Percentiles rank a stretch among this genome's conserved stretches.
phyloP scores from a whole-genome alignment of 768 basidiomycete genomes.

The Rubroboletus satanas region DNA sequence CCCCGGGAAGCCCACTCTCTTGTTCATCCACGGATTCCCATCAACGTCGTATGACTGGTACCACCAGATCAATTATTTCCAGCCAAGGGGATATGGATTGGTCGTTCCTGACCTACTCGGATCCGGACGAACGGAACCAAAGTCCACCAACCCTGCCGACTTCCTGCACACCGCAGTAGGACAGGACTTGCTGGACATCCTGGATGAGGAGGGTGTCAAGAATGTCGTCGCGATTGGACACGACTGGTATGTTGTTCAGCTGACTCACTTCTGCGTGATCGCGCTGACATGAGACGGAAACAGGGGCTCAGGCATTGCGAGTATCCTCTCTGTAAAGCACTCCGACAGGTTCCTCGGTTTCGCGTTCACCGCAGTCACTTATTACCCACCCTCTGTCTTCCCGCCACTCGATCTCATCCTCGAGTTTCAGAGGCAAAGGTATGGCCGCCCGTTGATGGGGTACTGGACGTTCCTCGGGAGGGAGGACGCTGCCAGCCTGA shows the following conservation, averaged over 20 bases:
- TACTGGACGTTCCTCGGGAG: constrained; percentile 40
- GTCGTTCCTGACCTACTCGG: constrained; percentile 49
- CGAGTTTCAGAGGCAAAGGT: constrained; percentile 22
- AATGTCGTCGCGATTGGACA: constrained; percentile 37
- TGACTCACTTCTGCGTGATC: neutral
- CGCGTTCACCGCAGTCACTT: constrained; percentile 36
- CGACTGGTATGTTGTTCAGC: constrained; percentile 33
- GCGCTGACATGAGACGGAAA: constrained; percentile 1
- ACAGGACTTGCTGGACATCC: constrained; percentile 36
- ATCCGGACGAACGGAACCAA: constrained; percentile 41
- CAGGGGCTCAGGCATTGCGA: constrained; percentile 36
- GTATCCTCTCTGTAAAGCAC: constrained; percentile 37
- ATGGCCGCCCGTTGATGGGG: constrained; percentile 39
- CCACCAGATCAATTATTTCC: constrained; percentile 37
- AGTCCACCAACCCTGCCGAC: constrained; percentile 30
- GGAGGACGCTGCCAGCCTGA: constrained; percentile 29
- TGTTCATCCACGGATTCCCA: constrained; percentile 46
- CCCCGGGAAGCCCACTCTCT: constrained; percentile 34
- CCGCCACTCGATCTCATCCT: constrained; percentile 28
- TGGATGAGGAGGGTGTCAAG: constrained; percentile 34
- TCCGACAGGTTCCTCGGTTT: constrained; percentile 41
- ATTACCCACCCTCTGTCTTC: constrained; percentile 26
- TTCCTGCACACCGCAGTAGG: constrained; percentile 28
- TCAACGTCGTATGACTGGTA: constrained; percentile 43
- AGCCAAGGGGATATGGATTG: constrained; percentile 39